Base-by-base conservation (phyloP, 176 grass and related monocot genomes). In the Olyra latifolia region DNA sequence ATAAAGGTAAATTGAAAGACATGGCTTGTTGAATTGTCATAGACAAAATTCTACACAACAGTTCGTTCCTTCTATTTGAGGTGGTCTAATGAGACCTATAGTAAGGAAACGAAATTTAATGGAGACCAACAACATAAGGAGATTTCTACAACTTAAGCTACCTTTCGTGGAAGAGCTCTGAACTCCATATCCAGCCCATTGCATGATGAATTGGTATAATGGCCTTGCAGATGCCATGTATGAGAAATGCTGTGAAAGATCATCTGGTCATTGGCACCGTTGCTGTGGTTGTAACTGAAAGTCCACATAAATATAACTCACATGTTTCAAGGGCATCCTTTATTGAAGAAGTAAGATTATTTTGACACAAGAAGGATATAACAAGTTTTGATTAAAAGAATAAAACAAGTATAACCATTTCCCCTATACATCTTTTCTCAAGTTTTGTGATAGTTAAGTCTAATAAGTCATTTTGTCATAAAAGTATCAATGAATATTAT, bases 121-220 rank as follows among this genome's bases (percentile, higher is more conserved):
- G 50, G 32, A 57, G 10, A 80, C 68, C 49, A 22, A 69, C 32
- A 4, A 35, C 32, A 16, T 55, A 43, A 68, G 7, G 44, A 3
- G 40, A 80, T 45, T 49, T 74, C 0, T 60, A 14, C 12, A 68
- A 63, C 41, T 49, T 47, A 63, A 75, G 64, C 13, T 82, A 98
- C 92, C 95, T 98, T 98, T 30, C 30, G 74, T 13, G 89, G 76
- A 59, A 91, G 89, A 81, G 86, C 85, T 86, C 88, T 93, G 41
- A 85, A 68, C 79, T 91, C 88, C 58, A 82, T 78, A 80, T 69
- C 65, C 14, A 32, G 43, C 66, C 81, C 78, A 69, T 93, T 90
- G 68, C 70, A 81, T 64, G 85, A 89, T 20, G 86, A 74, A 23
- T 66, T 53, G 8, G 81, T 48, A 32, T 66, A 55, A 30, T 63